phyloP scores from a whole-genome alignment of 768 basidiomycete genomes.

The Clavulina sp. region DNA sequence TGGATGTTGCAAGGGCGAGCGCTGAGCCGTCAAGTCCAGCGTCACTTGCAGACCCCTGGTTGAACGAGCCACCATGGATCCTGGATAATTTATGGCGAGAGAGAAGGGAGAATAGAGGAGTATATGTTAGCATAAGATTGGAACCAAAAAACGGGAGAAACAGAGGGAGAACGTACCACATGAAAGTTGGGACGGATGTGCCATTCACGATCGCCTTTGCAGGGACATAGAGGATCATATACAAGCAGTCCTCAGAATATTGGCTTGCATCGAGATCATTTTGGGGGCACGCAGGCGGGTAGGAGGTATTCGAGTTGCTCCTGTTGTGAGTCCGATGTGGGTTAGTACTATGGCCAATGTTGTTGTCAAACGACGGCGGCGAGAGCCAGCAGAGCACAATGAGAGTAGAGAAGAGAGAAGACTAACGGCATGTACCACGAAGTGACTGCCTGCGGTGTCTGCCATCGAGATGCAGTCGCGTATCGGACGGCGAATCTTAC shows the following conservation, averaged over 20 bases:
- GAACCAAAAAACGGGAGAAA: neutral
- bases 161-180: slow-evolving; percentile 3
- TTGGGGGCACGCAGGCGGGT: slow-evolving; percentile 65
- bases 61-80: slow-evolving; percentile 79
- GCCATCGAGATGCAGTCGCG: slow-evolving; percentile 45
- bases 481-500: slow-evolving; percentile 50
- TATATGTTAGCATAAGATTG: neutral
- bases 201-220: slow-evolving; percentile 3
- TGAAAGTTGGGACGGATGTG: neutral
- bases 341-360: slow-evolving; percentile 20
- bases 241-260: slow-evolving; percentile 64
- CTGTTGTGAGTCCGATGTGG: too few relatives aligned
- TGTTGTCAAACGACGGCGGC: neutral
- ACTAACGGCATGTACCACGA: slow-evolving; percentile 50
- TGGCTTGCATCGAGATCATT: slow-evolving; percentile 25
- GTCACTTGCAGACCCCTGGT: slow-evolving; percentile 47
- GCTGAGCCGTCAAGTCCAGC: slow-evolving; percentile 63
- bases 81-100: too few relatives aligned
- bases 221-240: slow-evolving; percentile 57
- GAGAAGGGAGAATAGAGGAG: too few relatives aligned
- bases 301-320: too few relatives aligned
- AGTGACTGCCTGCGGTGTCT: slow-evolving; percentile 33
- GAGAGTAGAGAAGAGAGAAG: neutral
- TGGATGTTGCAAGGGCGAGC: slow-evolving; percentile 49
- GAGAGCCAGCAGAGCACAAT: neutral